Conservation (phyloP, 148 eudicot species). For the Persicaria tinctoria region DNA sequence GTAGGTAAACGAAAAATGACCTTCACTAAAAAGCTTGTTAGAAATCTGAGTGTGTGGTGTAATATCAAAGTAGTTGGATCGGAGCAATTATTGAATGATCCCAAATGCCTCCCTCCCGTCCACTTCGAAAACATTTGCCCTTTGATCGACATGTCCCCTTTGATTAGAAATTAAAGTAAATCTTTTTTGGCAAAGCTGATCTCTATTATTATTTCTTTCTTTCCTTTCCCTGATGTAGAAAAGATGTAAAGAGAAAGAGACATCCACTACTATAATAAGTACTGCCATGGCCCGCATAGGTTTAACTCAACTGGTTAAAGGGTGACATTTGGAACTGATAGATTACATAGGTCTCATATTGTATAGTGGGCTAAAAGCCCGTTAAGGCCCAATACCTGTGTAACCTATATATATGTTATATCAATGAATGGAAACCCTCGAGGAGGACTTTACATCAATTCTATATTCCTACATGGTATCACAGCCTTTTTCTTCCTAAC, state of each 20-base stretch:
- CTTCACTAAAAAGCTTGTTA: background rate
- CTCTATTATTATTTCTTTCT: background rate
- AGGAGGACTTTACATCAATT: no score
- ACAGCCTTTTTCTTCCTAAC: no score
- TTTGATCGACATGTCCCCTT: background rate
- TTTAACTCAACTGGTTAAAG: no score
- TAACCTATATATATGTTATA: no score
- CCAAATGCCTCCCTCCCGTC: no score
- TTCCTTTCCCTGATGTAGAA: background rate
- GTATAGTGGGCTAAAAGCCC: no score
- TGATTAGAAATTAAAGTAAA: background rate
- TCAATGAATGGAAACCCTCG: no score
- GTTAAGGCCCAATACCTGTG: no score
- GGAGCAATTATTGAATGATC: background rate
- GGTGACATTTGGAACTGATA: no score
- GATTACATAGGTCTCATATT: no score
- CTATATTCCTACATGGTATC: no score
- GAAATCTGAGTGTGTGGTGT: background rate
- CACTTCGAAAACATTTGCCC: no score
- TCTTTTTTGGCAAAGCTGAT: background rate
- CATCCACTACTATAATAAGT: background rate
- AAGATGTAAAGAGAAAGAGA: slow-evolving; percentile 1
- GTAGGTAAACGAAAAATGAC: background rate
- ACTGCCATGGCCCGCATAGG: background rate
- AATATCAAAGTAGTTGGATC: background rate